A percentile compares a stretch with the other conserved stretches of the same genome.
Evolutionary conservation across 305 asterid genomes (phyloP).

Genomic region (Rubia balearica): DNA sequence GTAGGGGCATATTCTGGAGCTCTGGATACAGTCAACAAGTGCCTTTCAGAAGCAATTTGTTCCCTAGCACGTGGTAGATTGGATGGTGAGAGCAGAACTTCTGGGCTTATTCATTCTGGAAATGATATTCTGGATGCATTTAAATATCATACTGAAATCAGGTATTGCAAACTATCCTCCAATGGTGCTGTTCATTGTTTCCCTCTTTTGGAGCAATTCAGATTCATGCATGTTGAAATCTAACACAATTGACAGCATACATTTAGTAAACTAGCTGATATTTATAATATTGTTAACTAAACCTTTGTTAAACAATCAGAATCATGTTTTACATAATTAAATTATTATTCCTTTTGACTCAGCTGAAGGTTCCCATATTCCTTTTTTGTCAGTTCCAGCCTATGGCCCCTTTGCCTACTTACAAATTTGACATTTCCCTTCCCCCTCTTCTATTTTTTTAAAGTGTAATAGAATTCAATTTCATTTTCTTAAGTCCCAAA

Average conservation of each 20-base stretch:
- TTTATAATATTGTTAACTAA: background rate
- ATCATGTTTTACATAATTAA: background rate
- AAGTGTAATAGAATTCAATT: background rate
- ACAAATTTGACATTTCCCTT: too few species aligned
- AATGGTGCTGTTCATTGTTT: slow-evolving; percentile 5
- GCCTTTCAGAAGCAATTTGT: slow-evolving; percentile 86
- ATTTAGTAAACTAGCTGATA: background rate
- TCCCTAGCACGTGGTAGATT: slow-evolving; percentile 83
- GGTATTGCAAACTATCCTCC: slow-evolving; percentile 29
- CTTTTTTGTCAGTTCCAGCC: background rate
- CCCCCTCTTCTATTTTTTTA: background rate
- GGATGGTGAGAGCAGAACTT: slow-evolving; percentile 88
- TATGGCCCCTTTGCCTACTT: too few species aligned
- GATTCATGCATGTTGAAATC: background rate
- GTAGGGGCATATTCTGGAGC: slow-evolving; percentile 88
- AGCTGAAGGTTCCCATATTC: background rate
- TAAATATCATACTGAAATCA: slow-evolving; percentile 78
- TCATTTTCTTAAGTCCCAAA: background rate
- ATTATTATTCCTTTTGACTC: too few species aligned
- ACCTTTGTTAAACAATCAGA: background rate
- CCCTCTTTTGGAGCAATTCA: slow-evolving; percentile 1
- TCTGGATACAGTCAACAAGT: slow-evolving; percentile 74
- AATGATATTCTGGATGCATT: slow-evolving; percentile 79
- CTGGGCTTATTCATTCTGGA: slow-evolving; percentile 79
- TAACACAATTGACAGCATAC: background rate